A percentile compares a stretch with the other conserved stretches of the same genome.
Conservation (phyloP, 805 yeast species). For the Ogataea pignaliae region DNA sequence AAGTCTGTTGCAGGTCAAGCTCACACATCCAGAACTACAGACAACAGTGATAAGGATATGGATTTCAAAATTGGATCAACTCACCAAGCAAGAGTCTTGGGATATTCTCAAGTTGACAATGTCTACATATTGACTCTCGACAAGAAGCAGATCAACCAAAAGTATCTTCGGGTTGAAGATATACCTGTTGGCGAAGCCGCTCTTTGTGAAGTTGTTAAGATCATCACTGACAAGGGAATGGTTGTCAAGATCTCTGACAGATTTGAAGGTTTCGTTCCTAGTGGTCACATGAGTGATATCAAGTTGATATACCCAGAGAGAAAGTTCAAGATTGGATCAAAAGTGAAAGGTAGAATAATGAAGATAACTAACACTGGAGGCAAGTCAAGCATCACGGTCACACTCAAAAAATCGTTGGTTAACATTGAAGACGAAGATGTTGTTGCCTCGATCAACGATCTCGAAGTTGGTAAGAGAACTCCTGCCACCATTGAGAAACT, state of each 20-base stretch:
- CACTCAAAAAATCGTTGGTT: constrained; percentile 82
- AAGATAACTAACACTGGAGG: constrained; percentile 40
- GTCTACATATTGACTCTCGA: constrained; percentile 65
- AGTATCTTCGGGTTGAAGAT: constrained; percentile 65
- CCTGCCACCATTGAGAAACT: constrained; percentile 72
- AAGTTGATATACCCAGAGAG: constrained; percentile 86
- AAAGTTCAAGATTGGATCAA: constrained; percentile 81
- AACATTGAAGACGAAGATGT: constrained; percentile 55
- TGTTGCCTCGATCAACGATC: constrained; percentile 35
- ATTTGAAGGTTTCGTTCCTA: constrained; percentile 71
- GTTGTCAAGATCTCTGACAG: constrained; percentile 59
- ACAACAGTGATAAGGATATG: constrained; percentile 38
- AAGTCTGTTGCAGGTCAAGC: constrained; percentile 60
- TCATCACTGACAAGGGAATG: constrained; percentile 63
- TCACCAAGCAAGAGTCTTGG: constrained; percentile 74
- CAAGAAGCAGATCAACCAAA: constrained; percentile 55
- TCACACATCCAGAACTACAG: constrained; percentile 68
- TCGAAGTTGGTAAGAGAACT: constrained; percentile 45
- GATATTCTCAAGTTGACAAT: constrained; percentile 64
- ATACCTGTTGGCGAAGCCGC: constrained; percentile 71
- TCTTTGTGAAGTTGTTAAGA: constrained; percentile 49
- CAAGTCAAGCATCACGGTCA: constrained; percentile 49
- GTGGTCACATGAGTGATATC: constrained; percentile 76
- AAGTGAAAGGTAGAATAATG: constrained; percentile 71
- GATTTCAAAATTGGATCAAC: constrained; percentile 59